Conservation (phyloP, 2,329 filamentous ascomycete genomes). For the Phaeosphaeriaceae sp. region DNA sequence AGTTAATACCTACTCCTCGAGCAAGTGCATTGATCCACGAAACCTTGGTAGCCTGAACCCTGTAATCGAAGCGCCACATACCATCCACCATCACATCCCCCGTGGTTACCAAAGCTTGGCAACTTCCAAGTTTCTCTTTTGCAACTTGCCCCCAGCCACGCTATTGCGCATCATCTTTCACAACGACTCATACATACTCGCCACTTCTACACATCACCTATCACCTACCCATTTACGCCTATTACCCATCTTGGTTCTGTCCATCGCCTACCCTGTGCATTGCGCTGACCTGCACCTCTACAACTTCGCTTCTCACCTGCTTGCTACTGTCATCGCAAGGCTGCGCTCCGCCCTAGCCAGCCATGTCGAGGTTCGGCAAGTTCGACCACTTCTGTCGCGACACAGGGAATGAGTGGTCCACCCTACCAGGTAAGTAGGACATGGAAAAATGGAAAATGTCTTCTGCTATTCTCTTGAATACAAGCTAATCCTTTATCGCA, state of each 20-base stretch:
- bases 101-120: slow-evolving; percentile 22
- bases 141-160: slow-evolving; percentile 23
- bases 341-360: slow-evolving; percentile 33
- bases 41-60: slow-evolving; percentile 1
- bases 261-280: slow-evolving; percentile 4
- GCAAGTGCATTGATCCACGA: slow-evolving; percentile 6
- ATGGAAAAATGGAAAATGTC: too few relatives aligned
- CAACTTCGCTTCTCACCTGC: slow-evolving; percentile 8
- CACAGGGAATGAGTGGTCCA: slow-evolving; percentile 51
- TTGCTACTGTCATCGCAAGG: slow-evolving; percentile 25
- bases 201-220: slow-evolving; percentile 1
- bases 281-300: not conserved
- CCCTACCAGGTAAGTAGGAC: slow-evolving; percentile 47
- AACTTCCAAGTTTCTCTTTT: slow-evolving; percentile 25
- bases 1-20: too few relatives aligned
- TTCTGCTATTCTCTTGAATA: slow-evolving; percentile 13
- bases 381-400: slow-evolving; percentile 58
- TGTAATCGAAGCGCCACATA: slow-evolving; percentile 13
- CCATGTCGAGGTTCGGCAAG: slow-evolving; percentile 46
- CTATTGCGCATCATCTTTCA: slow-evolving; percentile 30
- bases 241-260: slow-evolving; percentile 14
- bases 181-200: slow-evolving; percentile 6
- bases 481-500: slow-evolving; percentile 31
- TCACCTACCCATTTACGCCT: slow-evolving; percentile 13
- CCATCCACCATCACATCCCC: slow-evolving; percentile 12